A percentile compares a stretch with the other conserved stretches of the same genome.
Evolutionary conservation across 139 green algal genomes (phyloP).

Genomic region (Auxenochlorella pyrenoidosa): DNA sequence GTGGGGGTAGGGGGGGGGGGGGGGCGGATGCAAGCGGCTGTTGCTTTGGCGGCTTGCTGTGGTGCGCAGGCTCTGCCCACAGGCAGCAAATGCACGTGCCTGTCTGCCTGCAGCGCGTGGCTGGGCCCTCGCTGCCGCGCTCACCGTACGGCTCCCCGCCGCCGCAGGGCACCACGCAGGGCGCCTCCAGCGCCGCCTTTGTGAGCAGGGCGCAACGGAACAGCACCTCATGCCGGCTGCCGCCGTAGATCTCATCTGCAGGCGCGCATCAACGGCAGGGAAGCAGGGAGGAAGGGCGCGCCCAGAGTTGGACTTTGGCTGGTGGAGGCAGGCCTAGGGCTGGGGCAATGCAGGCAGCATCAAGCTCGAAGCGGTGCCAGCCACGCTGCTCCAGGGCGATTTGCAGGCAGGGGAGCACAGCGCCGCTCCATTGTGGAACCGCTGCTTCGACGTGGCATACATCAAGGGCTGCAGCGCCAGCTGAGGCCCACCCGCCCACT

Average conservation of each 20-base stretch:
- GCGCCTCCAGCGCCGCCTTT: conserved; percentile 85
- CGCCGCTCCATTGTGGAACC: too few species aligned
- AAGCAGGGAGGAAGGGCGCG: not conserved
- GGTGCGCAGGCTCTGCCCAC: too few species aligned
- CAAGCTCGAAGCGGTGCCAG: too few species aligned
- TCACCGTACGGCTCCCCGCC: conserved; percentile 1
- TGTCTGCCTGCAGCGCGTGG: not conserved
- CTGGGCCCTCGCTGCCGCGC: not conserved
- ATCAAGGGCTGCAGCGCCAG: too few species aligned
- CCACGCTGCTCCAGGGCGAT: too few species aligned
- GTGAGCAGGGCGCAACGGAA: conserved; percentile 85
- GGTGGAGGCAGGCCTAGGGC: not conserved
- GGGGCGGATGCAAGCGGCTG: too few species aligned
- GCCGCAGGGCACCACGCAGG: conserved; percentile 88
- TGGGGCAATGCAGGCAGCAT: too few species aligned
- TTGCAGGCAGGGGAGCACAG: too few species aligned
- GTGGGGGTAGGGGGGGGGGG: too few species aligned
- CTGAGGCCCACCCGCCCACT: conserved; percentile 12
- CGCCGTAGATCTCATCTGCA: conserved; percentile 83
- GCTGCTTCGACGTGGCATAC: too few species aligned
- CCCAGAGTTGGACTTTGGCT: too few species aligned
- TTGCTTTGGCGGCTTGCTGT: too few species aligned
- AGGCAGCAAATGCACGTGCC: not conserved
- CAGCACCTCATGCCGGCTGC: conserved; percentile 68
- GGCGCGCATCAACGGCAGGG: not conserved